Percentiles rank a stretch among this genome's conserved stretches.
Conservation (phyloP, 176 grass and related monocot species). For the Oryza nivara region DNA sequence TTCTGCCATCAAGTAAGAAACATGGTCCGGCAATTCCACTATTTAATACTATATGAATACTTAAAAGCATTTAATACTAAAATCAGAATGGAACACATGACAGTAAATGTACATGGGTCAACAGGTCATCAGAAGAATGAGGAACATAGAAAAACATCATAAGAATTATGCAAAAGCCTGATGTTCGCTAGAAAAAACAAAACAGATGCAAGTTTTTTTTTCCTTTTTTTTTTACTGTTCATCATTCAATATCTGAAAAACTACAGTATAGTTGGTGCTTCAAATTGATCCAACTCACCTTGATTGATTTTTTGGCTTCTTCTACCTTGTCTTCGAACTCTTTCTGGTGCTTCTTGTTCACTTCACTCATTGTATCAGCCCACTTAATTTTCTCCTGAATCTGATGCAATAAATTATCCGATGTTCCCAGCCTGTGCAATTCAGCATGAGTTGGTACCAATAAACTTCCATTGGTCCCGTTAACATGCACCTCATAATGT, state of each 20-base stretch:
- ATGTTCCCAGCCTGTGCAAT: constrained; percentile 75
- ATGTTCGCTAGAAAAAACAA: background rate
- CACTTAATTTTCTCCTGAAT: constrained; percentile 99
- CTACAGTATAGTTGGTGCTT: background rate
- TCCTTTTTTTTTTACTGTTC: background rate
- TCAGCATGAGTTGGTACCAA: constrained; percentile 28
- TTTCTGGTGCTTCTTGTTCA: constrained; percentile 83
- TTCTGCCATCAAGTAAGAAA: constrained; percentile 97
- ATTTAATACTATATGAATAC: constrained; percentile 54
- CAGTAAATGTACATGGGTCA: background rate
- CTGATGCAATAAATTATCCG: constrained; percentile 80
- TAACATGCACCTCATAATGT: background rate
- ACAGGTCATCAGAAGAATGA: background rate
- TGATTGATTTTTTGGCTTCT: constrained; percentile 97
- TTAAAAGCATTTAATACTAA: constrained; percentile 28
- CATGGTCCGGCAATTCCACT: constrained; percentile 71
- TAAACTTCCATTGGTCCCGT: background rate
- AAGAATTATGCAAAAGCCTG: background rate
- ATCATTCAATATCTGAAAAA: constrained; percentile 9
- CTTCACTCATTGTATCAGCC: constrained; percentile 90
- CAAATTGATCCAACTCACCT: constrained; percentile 68
- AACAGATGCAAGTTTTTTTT: background rate
- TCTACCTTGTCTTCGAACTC: constrained; percentile 95
- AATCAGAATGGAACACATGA: background rate
- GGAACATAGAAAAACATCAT: background rate